These are phyloP conservation scores for Penicillium polonicum DNA, from an alignment of 2,329 filamentous ascomycete species.

Conservation along the genomic window DNA sequence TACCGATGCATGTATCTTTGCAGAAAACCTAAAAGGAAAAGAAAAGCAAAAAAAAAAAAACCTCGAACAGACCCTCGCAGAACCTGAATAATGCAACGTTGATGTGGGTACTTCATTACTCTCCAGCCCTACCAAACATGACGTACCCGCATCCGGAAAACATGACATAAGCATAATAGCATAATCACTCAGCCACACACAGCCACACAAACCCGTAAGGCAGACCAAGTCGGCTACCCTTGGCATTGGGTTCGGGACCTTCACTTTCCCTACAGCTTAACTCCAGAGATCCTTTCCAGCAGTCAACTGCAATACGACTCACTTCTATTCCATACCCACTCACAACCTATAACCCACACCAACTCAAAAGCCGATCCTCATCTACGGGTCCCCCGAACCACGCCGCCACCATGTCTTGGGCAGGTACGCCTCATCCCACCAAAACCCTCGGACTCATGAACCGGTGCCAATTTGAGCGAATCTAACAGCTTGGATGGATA, in stretches of 20 bases:
- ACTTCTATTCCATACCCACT: not conserved
- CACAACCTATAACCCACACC: not conserved
- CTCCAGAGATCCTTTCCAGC: not conserved
- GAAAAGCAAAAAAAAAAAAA: not conserved
- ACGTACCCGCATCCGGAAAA: constrained; percentile 21
- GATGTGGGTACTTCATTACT: not conserved
- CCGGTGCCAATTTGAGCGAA: not conserved
- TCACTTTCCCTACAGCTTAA: not conserved
- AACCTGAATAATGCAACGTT: constrained; percentile 2
- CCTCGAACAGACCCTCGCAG: not conserved
- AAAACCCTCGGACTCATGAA: not conserved
- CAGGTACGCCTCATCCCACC: constrained; percentile 50
- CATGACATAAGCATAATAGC: constrained; percentile 11
- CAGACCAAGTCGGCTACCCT: constrained; percentile 6
- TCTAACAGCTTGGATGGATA: constrained; percentile 34
- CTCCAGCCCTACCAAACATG: constrained; percentile 15
- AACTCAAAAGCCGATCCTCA: not conserved
- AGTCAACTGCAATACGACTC: not conserved
- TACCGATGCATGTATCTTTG: not conserved
- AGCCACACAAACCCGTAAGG: constrained; percentile 12
- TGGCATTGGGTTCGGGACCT: constrained; percentile 1
- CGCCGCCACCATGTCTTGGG: constrained; percentile 64
- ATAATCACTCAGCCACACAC: constrained; percentile 5
- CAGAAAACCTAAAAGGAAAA: not conserved
- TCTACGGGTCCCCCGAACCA: not conserved